These are phyloP conservation scores for Cercophora samala DNA, from an alignment of 495 filamentous ascomycete genomes.

Conservation along the genomic window DNA sequence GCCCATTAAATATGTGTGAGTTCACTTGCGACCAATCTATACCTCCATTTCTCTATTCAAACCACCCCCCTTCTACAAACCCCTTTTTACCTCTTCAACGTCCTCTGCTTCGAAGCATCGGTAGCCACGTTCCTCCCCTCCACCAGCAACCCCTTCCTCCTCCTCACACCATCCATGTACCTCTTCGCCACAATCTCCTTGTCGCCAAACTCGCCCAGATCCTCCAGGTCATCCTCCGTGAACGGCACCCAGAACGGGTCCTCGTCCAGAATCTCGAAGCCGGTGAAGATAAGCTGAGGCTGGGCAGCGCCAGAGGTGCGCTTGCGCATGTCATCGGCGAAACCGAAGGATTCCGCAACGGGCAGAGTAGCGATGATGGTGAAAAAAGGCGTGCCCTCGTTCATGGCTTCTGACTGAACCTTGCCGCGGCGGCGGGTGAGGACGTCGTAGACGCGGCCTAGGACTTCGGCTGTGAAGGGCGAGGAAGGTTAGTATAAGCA, in stretches of 20 bases:
- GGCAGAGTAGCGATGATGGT: conserved; percentile 83
- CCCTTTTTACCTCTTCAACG: conserved; percentile 72
- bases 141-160: conserved; percentile 81
- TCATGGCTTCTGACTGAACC: conserved; percentile 85
- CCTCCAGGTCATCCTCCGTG: conserved; percentile 95
- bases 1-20: too few relatives aligned
- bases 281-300: conserved; percentile 89
- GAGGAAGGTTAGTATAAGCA: conserved; percentile 9
- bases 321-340: conserved; percentile 93
- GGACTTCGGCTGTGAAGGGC: conserved; percentile 69
- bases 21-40: too few relatives aligned
- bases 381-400: conserved; percentile 95
- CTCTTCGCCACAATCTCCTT: conserved; percentile 91
- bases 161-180: conserved; percentile 87
- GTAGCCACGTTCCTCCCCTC: conserved; percentile 65
- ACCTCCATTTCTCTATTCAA: background rate
- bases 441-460: conserved; percentile 90
- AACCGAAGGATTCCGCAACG: conserved; percentile 92
- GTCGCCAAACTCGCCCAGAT: conserved; percentile 90
- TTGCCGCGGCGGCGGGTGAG: conserved; percentile 86
- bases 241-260: conserved; percentile 98
- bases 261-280: conserved; percentile 84
- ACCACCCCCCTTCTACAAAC: background rate
- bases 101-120: conserved; percentile 98
- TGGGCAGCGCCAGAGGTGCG: conserved; percentile 84